Evolutionary conservation across 2,329 filamentous ascomycete genomes (phyloP).

Genomic region (Exophiala phaeomuriformis): DNA sequence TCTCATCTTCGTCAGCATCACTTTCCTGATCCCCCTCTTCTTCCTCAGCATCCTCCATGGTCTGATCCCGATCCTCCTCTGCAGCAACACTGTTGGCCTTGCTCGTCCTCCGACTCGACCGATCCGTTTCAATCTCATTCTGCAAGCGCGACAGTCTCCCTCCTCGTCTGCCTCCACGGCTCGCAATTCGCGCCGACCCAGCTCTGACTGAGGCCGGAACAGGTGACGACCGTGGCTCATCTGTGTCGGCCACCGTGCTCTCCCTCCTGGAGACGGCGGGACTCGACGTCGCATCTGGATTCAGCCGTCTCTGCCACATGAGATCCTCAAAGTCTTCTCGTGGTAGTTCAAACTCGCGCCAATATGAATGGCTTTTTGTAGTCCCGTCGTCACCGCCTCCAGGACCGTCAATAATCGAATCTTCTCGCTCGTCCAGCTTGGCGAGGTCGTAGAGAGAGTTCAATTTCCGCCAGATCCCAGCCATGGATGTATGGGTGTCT

Average conservation of each 20-base stretch:
- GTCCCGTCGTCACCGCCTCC: constrained; percentile 41
- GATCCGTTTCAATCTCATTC: constrained; percentile 33
- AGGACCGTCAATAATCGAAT: constrained; percentile 49
- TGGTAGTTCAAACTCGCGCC: constrained; percentile 60
- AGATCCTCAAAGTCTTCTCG: constrained; percentile 41
- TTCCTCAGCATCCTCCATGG: constrained; percentile 30
- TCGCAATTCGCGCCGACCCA: constrained; percentile 27
- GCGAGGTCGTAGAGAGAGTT: constrained; percentile 75
- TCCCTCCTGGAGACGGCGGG: constrained; percentile 33
- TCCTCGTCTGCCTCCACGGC: constrained; percentile 27
- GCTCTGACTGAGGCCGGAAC: constrained; percentile 4
- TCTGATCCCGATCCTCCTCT: constrained; percentile 25
- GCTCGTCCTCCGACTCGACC: constrained; percentile 25
- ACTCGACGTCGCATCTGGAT: constrained; percentile 27
- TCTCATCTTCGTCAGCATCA: constrained; percentile 34
- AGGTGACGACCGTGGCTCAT: constrained; percentile 33
- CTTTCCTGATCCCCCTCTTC: constrained; percentile 33
- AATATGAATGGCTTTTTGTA: constrained; percentile 46
- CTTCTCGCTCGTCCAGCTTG: constrained; percentile 75
- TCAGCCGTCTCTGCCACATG: constrained; percentile 44
- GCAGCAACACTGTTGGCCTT: constrained; percentile 33
- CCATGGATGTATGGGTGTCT: constrained; percentile 59
- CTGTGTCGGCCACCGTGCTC: constrained; percentile 43
- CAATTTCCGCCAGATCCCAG: constrained; percentile 87
- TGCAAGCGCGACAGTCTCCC: constrained; percentile 35